Evolutionary conservation across 192 early-diverging fungal species (phyloP), one percentile per base, ranked within the genome.

Genomic region (Rhizoclosmatium globosum): DNA sequence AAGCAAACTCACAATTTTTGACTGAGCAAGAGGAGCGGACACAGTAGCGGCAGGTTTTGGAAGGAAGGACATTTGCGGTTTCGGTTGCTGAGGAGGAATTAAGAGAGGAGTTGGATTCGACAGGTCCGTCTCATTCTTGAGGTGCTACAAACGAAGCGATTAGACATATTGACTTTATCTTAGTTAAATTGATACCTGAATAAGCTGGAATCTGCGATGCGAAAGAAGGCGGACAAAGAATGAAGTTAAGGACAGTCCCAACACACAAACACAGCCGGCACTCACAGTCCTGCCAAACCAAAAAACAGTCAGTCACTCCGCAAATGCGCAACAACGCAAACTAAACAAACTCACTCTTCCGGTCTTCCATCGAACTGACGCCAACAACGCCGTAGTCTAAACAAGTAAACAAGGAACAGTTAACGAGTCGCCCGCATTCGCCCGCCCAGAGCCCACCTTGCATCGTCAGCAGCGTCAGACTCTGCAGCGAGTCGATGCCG

Each of bases 401-500:
- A 71, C 64, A 43, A 76, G 67, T 21, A 57, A 31, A 31, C 31
- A 31, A 31, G 31, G 31, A 31, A 31, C 31, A 31, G 31, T 62
- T 59, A 13, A 46, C 13, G 6, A 67, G 13, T 15, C 42, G 39
- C 21, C 64, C 46, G 15, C 11, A 69, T 48, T 46, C 19, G 19
- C 46, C 60, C 0, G 56, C 48, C 39, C n/a, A 74, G 44, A 82
- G 85, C 71, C 85, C 85, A 70, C 92, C 92, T 73, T 94, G 93
- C 92, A 95, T 94, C n/a, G 91, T 93, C 66, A 95, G 84, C 86
- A 93, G 83, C 75, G 81, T 64, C 38, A 94, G 83, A 45, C 87
- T 82, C 53, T 94, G 92, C 6, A 94, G 76, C 23, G 78, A 79
- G 64, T 81, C 80, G 21, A 89, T 82, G 2, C 88, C 88, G 47